These are phyloP conservation scores for Physaria fendleri DNA, from an alignment of 345 rosid genomes.

Conservation along the genomic window DNA sequence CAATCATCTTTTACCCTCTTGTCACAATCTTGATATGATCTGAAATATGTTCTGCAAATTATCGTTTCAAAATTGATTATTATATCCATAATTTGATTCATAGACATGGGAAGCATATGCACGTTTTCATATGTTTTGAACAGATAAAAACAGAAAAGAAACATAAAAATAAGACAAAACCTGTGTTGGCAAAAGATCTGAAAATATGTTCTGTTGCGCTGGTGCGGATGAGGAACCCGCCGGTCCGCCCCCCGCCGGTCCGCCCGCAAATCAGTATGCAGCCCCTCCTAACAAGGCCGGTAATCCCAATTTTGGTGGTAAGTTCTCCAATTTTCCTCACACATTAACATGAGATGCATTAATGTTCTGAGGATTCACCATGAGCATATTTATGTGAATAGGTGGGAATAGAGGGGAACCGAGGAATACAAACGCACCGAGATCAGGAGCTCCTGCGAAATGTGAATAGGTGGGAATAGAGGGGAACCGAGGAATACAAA, in stretches of 20 bases:
- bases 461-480: no score
- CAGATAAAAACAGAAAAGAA: constrained; percentile 24
- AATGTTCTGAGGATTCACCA: background rate
- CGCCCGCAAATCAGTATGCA: constrained; percentile 57
- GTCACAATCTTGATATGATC: background rate
- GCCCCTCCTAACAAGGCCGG: constrained; percentile 72
- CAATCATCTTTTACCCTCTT: no score
- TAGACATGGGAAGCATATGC: background rate
- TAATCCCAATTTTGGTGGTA: constrained; percentile 42
- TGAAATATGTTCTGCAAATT: background rate
- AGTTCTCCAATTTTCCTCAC: background rate
- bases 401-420: constrained; percentile 76
- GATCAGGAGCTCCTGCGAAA: constrained; percentile 71
- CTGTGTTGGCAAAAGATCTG: constrained; percentile 9
- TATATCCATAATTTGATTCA: background rate
- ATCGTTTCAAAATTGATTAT: background rate
- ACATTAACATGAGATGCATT: background rate
- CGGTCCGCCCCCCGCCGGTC: no score
- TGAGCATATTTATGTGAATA: constrained; percentile 9
- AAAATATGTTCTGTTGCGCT: constrained; percentile 82
- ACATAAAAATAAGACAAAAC: constrained; percentile 14
- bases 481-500: constrained; percentile 64
- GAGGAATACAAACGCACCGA: constrained; percentile 40
- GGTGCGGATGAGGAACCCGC: constrained; percentile 76
- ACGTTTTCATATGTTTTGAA: constrained; percentile 2